Conservation (phyloP, 2,329 filamentous ascomycete species). For the Monosporascus cannonballus region DNA sequence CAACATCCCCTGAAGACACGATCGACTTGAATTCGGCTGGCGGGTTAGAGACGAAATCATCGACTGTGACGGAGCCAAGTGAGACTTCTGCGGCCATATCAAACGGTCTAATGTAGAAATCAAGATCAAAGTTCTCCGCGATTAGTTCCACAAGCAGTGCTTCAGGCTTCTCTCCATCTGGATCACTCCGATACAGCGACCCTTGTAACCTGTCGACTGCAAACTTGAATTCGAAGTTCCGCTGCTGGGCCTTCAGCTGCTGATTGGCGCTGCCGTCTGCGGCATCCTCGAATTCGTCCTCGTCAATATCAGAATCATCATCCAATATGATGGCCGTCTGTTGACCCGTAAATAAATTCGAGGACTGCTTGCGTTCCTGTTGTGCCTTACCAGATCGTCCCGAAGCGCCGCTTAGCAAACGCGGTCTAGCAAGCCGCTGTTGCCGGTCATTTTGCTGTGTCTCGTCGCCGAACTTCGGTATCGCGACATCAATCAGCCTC, state of each 20-base stretch:
- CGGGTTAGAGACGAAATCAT: conserved; percentile 90
- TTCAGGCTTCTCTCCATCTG: conserved; percentile 69
- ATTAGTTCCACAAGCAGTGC: conserved; percentile 83
- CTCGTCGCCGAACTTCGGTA: conserved; percentile 68
- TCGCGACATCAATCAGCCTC: conserved; percentile 90
- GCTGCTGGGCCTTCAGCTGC: conserved; percentile 71
- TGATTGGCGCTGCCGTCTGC: conserved; percentile 49
- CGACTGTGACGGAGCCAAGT: conserved; percentile 78
- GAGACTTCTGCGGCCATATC: conserved; percentile 93
- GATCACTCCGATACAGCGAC: conserved; percentile 82
- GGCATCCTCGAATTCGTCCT: conserved; percentile 63
- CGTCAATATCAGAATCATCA: conserved; percentile 60
- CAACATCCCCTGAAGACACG: conserved; percentile 71
- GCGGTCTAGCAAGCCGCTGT: conserved; percentile 34
- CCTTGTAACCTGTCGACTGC: conserved; percentile 91
- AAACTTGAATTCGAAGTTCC: conserved; percentile 94
- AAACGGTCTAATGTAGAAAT: conserved; percentile 81
- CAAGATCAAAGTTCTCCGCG: conserved; percentile 79
- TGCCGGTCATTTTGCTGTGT: conserved; percentile 24
- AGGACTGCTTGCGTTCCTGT: conserved; percentile 54
- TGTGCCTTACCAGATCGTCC: conserved; percentile 35
- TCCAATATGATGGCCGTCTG: conserved; percentile 75
- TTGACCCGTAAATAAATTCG: conserved; percentile 64
- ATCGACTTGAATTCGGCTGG: conserved; percentile 93
- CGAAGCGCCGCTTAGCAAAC: conserved; percentile 41